Conservation (phyloP, 352 stramenopile genomes). For the Globisporangium canariense region DNA sequence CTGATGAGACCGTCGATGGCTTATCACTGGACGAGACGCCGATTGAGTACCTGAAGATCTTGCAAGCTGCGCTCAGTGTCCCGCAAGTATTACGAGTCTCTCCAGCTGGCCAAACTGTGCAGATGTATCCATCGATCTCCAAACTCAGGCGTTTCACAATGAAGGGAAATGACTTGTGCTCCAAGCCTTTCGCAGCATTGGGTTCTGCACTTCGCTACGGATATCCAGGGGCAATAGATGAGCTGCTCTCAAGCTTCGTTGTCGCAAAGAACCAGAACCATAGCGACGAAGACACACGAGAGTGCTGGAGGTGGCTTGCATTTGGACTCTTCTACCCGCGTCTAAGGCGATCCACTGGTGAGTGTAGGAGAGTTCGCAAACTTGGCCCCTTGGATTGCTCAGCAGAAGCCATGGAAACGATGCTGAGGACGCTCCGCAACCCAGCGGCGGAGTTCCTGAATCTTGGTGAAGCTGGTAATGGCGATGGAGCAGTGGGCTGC, state of each 20-base stretch:
- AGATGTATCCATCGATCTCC: neutral
- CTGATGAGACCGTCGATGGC: neutral
- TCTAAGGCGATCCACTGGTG: neutral
- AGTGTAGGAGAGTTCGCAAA: neutral
- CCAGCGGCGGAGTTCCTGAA: neutral
- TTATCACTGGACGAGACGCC: neutral
- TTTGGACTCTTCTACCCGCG: slow-evolving; percentile 6
- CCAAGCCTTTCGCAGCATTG: slow-evolving; percentile 2
- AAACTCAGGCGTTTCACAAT: slow-evolving; percentile 2
- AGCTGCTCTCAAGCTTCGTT: slow-evolving; percentile 3
- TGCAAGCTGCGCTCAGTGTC: neutral
- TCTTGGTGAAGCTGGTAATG: neutral
- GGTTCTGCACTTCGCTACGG: slow-evolving; percentile 6
- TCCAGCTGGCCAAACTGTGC: neutral
- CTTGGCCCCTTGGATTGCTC: neutral
- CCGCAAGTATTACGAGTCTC: neutral
- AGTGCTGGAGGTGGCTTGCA: slow-evolving; percentile 9
- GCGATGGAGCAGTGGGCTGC: neutral
- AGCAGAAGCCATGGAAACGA: neutral
- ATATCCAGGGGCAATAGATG: neutral
- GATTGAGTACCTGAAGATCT: neutral
- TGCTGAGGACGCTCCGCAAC: neutral
- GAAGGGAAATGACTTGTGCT: slow-evolving; percentile 12
- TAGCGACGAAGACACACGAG: neutral
- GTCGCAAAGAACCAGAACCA: neutral